phyloP scores from a whole-genome alignment of 2,329 filamentous ascomycete genomes.

The Acrodontium crateriforme region DNA sequence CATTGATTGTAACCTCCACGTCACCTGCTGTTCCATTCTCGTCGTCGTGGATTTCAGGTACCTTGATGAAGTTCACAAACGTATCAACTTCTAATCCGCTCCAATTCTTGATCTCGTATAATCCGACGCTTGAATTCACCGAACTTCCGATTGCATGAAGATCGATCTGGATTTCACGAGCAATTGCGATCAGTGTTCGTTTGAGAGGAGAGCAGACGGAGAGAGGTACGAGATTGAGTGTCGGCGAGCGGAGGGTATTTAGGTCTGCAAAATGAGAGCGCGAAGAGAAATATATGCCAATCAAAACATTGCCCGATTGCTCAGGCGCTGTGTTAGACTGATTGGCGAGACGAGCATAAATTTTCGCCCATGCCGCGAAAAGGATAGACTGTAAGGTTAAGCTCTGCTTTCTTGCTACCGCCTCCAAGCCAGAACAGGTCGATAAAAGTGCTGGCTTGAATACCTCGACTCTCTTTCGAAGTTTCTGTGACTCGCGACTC shows the following conservation, averaged over 20 bases:
- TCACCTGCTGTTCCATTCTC: constrained; percentile 2
- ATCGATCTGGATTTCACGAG: constrained; percentile 52
- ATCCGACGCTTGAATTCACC: constrained; percentile 43
- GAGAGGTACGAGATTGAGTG: constrained; percentile 66
- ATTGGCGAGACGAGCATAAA: constrained; percentile 24
- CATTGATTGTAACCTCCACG: constrained; percentile 16
- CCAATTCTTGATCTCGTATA: constrained; percentile 63
- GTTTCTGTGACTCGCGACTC: constrained; percentile 7
- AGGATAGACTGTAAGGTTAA: constrained; percentile 61
- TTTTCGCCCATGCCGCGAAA: constrained; percentile 54
- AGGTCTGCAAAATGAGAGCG: constrained; percentile 42
- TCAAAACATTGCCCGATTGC: constrained; percentile 34
- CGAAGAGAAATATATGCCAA: constrained; percentile 79
- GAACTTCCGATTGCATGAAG: constrained; percentile 45
- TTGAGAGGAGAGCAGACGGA: constrained; percentile 31
- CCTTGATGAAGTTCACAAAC: constrained; percentile 69
- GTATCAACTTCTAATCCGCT: constrained; percentile 56
- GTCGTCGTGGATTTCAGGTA: constrained; percentile 25
- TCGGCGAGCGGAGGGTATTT: constrained; percentile 47
- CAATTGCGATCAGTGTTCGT: constrained; percentile 35
- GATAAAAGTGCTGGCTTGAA: constrained; percentile 38
- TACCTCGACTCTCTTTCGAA: constrained; percentile 26
- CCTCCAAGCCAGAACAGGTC: constrained; percentile 28
- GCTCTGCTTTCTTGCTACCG: constrained; percentile 36
- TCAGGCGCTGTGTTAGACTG: neutral